Evolutionary conservation across 179 eudicot species (phyloP).

Genomic region (Nepenthes alata): DNA sequence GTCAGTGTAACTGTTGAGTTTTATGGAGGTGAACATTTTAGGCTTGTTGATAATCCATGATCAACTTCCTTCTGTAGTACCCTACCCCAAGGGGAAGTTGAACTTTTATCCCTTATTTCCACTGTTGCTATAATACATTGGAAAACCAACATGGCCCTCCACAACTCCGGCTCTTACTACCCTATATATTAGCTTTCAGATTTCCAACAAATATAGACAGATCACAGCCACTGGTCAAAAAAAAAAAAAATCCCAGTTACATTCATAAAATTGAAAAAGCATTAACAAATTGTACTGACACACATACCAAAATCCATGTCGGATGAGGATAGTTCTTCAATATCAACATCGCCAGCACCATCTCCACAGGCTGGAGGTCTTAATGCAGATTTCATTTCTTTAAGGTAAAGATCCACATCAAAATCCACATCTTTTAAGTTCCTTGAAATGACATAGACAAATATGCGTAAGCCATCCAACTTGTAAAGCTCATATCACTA

Average conservation of each 20-base stretch:
- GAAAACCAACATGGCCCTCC: too few relatives aligned
- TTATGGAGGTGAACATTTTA: too few relatives aligned
- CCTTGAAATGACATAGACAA: slow-evolving; percentile 19
- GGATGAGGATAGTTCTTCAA: slow-evolving; percentile 56
- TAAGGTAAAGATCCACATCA: slow-evolving; percentile 73
- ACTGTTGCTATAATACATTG: too few relatives aligned
- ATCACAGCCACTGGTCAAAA: not conserved
- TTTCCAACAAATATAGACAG: not conserved
- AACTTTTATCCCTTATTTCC: too few relatives aligned
- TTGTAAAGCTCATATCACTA: too few relatives aligned
- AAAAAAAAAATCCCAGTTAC: not conserved
- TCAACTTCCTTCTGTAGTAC: too few relatives aligned
- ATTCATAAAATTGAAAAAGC: not conserved
- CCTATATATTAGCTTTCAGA: not conserved
- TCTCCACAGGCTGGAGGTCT: slow-evolving; percentile 24
- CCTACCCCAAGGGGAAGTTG: too few relatives aligned
- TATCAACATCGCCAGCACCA: slow-evolving; percentile 31
- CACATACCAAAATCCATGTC: slow-evolving; percentile 85
- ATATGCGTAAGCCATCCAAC: not conserved
- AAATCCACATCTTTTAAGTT: slow-evolving; percentile 48
- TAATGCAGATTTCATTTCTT: slow-evolving; percentile 64
- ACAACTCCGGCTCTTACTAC: too few relatives aligned
- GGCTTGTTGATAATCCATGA: too few relatives aligned
- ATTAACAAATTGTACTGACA: not conserved
- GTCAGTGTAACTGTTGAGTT: too few relatives aligned